Conservation (phyloP, 331 rosid genomes). For the Prunus yedoensis region DNA sequence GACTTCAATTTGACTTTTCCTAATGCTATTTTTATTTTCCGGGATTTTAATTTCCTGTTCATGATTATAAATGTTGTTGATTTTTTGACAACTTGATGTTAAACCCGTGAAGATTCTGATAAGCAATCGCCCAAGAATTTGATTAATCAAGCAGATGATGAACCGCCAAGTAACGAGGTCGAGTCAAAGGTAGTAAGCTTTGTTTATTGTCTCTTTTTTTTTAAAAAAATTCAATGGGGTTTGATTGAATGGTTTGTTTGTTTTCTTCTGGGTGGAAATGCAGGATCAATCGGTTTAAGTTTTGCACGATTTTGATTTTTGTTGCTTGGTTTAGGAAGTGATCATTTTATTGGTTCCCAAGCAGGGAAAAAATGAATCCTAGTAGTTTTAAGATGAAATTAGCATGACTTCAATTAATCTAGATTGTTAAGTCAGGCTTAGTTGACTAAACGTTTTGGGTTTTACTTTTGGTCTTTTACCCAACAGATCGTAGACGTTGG, state of each 20-base stretch:
- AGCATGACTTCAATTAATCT: not conserved
- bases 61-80: not conserved
- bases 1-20: conserved; percentile 25
- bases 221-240: not conserved
- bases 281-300: not conserved
- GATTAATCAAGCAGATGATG: conserved; percentile 4
- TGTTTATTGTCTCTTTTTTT: not conserved
- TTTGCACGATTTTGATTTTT: not conserved
- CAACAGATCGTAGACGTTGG: not conserved
- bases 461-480: not conserved
- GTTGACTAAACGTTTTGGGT: not conserved
- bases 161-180: conserved; percentile 36
- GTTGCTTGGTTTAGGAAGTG: not conserved
- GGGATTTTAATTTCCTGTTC: not conserved
- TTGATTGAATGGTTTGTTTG: conserved; percentile 8
- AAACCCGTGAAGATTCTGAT: conserved; percentile 42
- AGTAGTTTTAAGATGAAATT: not conserved
- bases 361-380: not conserved
- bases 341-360: not conserved
- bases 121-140: conserved; percentile 31
- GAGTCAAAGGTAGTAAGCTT: conserved; percentile 50
- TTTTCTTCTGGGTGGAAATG: conserved; percentile 4
- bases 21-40: conserved; percentile 16
- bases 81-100: conserved; percentile 5
- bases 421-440: conserved; percentile 11